Percentiles rank a stretch among this genome's conserved stretches.
Evolutionary conservation across 75 land plant species (phyloP).

Genomic region (Pinus tabuliformis): DNA sequence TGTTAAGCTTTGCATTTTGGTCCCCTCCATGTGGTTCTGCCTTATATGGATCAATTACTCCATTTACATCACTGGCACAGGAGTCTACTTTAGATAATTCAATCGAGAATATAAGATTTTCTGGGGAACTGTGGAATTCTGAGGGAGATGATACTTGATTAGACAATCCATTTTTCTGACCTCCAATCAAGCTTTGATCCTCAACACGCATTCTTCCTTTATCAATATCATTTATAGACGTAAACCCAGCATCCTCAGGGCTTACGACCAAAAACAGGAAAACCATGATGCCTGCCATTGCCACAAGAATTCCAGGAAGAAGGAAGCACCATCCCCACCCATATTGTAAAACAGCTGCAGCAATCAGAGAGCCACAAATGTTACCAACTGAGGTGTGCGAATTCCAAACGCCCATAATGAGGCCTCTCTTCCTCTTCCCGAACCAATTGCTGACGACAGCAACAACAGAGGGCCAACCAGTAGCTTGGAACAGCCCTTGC

Average conservation of each 20-base stretch:
- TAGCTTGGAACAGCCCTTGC: conserved; percentile 80
- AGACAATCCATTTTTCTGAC: not conserved
- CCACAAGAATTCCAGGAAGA: conserved; percentile 63
- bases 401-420: conserved; percentile 95
- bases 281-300: conserved; percentile 49
- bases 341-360: conserved; percentile 53
- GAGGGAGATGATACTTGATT: not conserved
- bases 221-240: conserved; percentile 7
- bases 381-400: conserved; percentile 88
- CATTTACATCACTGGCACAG: not conserved
- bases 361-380: conserved; percentile 73
- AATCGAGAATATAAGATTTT: not conserved
- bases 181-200: not conserved
- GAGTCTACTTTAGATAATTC: not conserved
- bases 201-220: not conserved
- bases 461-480: conserved; percentile 92
- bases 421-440: conserved; percentile 77
- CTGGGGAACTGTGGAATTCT: not conserved
- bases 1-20: conserved; percentile 9
- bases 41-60: not conserved
- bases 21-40: conserved; percentile 12
- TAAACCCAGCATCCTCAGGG: conserved; percentile 52
- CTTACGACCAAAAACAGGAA: conserved; percentile 60
- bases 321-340: conserved; percentile 93
- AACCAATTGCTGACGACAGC: conserved; percentile 88